Conservation (phyloP, 305 asterid species). For the Fraxinus sp. region DNA sequence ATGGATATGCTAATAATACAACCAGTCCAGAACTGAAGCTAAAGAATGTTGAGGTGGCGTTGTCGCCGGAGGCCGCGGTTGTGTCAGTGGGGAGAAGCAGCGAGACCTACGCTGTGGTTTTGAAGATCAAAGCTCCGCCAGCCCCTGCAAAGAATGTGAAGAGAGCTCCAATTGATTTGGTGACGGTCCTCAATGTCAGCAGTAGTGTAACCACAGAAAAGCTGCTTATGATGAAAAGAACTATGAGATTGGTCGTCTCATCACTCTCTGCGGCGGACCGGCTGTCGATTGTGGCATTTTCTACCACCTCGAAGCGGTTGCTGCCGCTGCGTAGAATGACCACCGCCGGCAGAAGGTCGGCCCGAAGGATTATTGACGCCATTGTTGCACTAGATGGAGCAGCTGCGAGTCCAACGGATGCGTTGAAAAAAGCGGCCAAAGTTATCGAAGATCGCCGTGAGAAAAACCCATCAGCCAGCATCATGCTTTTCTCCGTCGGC, state of each 20-base stretch:
- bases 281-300: slow-evolving; percentile 83
- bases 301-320: slow-evolving; percentile 77
- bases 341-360: slow-evolving; percentile 64
- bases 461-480: slow-evolving; percentile 62
- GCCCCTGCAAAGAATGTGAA: slow-evolving; percentile 30
- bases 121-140: slow-evolving; percentile 66
- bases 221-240: slow-evolving; percentile 64
- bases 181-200: slow-evolving; percentile 71
- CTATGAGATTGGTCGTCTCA: slow-evolving; percentile 68
- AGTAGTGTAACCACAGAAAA: slow-evolving; percentile 53
- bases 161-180: slow-evolving; percentile 79
- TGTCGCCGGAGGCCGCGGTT: slow-evolving; percentile 70
- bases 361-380: slow-evolving; percentile 84
- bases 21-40: slow-evolving; percentile 18
- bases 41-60: slow-evolving; percentile 44
- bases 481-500: slow-evolving; percentile 67
- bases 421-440: slow-evolving; percentile 84
- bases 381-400: slow-evolving; percentile 60
- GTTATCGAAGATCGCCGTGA: slow-evolving; percentile 94
- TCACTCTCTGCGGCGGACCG: slow-evolving; percentile 80
- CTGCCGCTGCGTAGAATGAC: slow-evolving; percentile 82
- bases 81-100: slow-evolving; percentile 63
- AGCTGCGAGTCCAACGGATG: slow-evolving; percentile 58
- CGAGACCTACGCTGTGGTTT: slow-evolving; percentile 65
- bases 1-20: slow-evolving; percentile 14